Base-by-base conservation (phyloP, 345 rosid genomes). In the Camelina hispida region DNA sequence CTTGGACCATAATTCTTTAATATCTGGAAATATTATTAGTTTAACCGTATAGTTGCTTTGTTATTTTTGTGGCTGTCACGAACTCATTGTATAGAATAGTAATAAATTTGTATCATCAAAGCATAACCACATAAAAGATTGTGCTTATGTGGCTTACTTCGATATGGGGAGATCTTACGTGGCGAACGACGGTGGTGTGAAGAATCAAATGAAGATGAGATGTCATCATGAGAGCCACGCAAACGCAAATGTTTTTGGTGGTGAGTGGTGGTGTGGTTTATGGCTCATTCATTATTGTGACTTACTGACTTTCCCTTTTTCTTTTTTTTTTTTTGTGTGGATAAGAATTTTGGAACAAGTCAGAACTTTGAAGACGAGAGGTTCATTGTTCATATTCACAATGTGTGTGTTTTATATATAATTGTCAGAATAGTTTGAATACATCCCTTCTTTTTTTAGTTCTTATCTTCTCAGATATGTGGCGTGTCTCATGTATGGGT, bases 171-270 rank as follows among this genome's bases (percentile, higher is more conserved):
- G 42, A 58, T 58, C 72, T 14, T 37, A 71, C 72, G 81, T 78
- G 81, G 46, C 66, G 60, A 47, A 6, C 40, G 18, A 16, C 4
- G 52, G 75, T 18, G 75, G 76, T 77, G 18, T 37, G 55, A 70
- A 70, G 80, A 77, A 70, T 63, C 80, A 78, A 78, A 78, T 14
- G 51, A 20, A 44, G 72, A 71, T 78, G 81, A 72, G 48, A 50
- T 71, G 81, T 71, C 72, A 50, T 70, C 23, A 57, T 65, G 54
- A 57, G 72, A 77, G 76, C 76, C 72, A 77, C 68, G 44, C 5
- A 14, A 17, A 52, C 25, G 11, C 44, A 48, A 28, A 38, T 61
- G 37, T 7, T 34, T 34, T 71, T 40, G 65, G 38, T 57, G 59
- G 76, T 53, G 30, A 53, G 50, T 43, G 40, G 56, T 68, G 28